phyloP scores from a whole-genome alignment of 805 yeast species.

The Yamadazyma scolyti region DNA sequence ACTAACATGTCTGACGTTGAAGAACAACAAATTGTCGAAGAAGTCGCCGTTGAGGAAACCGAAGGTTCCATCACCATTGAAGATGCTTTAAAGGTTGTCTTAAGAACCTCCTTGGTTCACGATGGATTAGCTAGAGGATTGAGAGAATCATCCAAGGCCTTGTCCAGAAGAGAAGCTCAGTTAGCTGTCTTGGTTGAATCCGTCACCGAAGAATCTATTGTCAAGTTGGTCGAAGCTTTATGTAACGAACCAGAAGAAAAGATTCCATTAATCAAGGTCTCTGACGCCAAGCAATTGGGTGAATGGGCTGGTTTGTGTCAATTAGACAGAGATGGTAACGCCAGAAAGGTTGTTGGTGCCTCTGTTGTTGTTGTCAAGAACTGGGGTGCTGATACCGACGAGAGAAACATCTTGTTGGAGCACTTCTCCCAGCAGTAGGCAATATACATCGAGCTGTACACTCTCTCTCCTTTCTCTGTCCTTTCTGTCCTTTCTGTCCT shows the following conservation, averaged over 20 bases:
- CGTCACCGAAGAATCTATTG: constrained; percentile 95
- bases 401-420: constrained; percentile 93
- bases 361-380: constrained; percentile 98
- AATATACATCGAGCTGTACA: no score
- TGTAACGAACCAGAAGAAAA: constrained; percentile 96
- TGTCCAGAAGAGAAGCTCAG: constrained; percentile 96
- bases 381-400: constrained; percentile 99
- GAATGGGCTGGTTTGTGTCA: constrained; percentile 99
- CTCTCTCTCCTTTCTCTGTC: neutral
- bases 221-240: constrained; percentile 97
- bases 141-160: constrained; percentile 99
- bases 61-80: constrained; percentile 92
- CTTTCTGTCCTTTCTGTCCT: neutral
- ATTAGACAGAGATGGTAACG: constrained; percentile 99
- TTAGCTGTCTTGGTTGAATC: constrained; percentile 96
- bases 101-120: constrained; percentile 96
- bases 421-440: constrained; percentile 64
- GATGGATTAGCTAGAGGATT: constrained; percentile 99
- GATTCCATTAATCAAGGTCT: constrained; percentile 97
- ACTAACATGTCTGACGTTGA: constrained; percentile 87
- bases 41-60: constrained; percentile 79
- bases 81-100: constrained; percentile 97
- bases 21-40: constrained; percentile 78
- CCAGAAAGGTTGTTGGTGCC: constrained; percentile 99
- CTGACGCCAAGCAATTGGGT: constrained; percentile 99